Evolutionary conservation across 495 filamentous ascomycete genomes (phyloP), one percentile per base, ranked within the genome.

Genomic region (Lepraria neglecta): DNA sequence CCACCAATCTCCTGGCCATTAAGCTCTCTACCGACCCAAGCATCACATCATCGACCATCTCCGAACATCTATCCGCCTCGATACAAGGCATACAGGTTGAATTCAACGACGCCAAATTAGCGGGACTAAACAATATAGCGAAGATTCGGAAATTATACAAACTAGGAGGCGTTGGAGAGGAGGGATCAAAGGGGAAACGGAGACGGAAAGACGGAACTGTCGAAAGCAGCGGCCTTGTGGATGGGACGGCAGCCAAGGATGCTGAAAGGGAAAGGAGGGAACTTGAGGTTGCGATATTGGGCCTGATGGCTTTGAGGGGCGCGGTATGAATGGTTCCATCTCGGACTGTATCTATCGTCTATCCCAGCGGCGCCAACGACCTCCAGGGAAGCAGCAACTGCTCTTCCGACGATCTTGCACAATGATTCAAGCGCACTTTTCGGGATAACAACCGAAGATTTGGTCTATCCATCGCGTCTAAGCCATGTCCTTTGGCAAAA

Each of bases 91-190:
- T 70, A 0, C 69, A 77, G 9, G 74, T 85, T 0, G 73, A 80
- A 0, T 84, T 95, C 61, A 78, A 83, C 14, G 87, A 96, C 65
- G 80, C 76, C 33, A 75, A 72, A 27, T 61, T 96, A 3, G 70
- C 72, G 1, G 67, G 69, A 24, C 71, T 83, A 42, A 80, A 82
- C 2, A 90, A 97, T 72, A 70, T 86, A 67, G 73, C 69, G 28
- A 87, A 84, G 63, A 82, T 97, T 35, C 82, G 81, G 71, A 96
- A 92, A 74, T 80, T 86, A 38, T 97, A 97, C 70, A 92, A 91
- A 68, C 69, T 97, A 3, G 38, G 47, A 19, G 53, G 52, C 38
- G 52, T 10, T 1, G 42, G 53, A 3, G 45, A 40, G 0, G n/a
- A 11, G 19, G 53, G 38, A 27, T 0, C 2, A 14, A 64, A 58